Percentiles rank a stretch among this genome's conserved stretches.
Evolutionary conservation across 352 stramenopile species (phyloP).

Genomic region (Globisporangium spiculum): DNA sequence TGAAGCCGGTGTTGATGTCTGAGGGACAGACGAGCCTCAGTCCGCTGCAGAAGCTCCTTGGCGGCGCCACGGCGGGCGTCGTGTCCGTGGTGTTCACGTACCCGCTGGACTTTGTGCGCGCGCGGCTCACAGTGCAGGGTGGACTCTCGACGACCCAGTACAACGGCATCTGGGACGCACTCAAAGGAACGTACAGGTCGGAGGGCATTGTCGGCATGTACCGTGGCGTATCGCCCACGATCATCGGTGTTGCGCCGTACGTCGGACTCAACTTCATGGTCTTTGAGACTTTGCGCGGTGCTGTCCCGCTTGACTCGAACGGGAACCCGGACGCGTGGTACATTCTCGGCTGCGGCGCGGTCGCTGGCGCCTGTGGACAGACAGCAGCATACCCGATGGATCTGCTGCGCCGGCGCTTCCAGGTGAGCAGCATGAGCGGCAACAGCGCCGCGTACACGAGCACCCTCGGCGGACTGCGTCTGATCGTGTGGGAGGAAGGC

Average conservation of each 20-base stretch:
- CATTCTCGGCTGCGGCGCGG: conserved; percentile 53
- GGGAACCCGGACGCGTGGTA: conserved; percentile 52
- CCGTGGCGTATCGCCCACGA: conserved; percentile 52
- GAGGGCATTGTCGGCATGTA: conserved; percentile 66
- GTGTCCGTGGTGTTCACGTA: conserved; percentile 72
- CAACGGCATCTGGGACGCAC: conserved; percentile 54
- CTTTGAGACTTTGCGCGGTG: conserved; percentile 58
- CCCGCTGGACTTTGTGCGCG: conserved; percentile 69
- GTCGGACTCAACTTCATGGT: conserved; percentile 78
- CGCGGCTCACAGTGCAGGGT: conserved; percentile 68
- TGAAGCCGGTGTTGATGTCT: conserved; percentile 48
- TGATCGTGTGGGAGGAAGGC: conserved; percentile 53
- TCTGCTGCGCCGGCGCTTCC: conserved; percentile 68
- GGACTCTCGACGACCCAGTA: conserved; percentile 59
- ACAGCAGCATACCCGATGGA: conserved; percentile 78
- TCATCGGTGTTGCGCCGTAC: conserved; percentile 73
- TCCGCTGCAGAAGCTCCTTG: conserved; percentile 48
- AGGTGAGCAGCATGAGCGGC: conserved; percentile 49
- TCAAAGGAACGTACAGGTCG: conserved; percentile 43
- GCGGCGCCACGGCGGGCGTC: conserved; percentile 57
- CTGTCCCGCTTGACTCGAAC: conserved; percentile 38
- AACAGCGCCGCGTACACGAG: conserved; percentile 38
- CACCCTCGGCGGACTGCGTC: conserved; percentile 42
- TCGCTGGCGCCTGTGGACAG: conserved; percentile 66
- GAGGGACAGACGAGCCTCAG: conserved; percentile 39